Base-by-base conservation (phyloP, 2,329 filamentous ascomycete species). In the Trichoderma gracile region DNA sequence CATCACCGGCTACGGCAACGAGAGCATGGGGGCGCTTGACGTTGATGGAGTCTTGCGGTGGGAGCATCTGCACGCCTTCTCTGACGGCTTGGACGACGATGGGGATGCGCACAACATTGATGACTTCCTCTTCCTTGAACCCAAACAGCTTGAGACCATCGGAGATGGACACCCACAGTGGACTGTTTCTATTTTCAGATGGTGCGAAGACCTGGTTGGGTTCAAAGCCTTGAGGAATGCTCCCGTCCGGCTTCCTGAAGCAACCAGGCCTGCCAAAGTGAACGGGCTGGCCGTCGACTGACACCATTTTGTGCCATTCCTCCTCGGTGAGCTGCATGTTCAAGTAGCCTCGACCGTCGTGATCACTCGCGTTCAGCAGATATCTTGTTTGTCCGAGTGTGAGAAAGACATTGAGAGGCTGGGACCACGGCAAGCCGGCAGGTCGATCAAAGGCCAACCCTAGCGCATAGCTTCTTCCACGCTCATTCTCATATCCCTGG, bases 261-360 rank as follows among this genome's bases (percentile, higher is more conserved):
- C 74, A 77, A 1, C 71, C 73, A 0, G 75, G 75, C 3, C 71
- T 67, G 17, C 75, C 73, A 64, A 77, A 77, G 9, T 74, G 73
- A 30, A 75, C 71, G 0, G 73, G 73, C 42, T 72, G 66, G 1
- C 75, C 75, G 49, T 75, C 71, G 1, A 73, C 60, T 0, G 71
- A 67, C 5, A 74, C 61, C 73, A 76, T 76, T 60, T 73, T 71
- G 56, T 76, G 67, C 73, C 74, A 77, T 47, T 77, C 75, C 15
- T 75, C 71, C 58, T 76, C 73, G 0, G 73, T 76, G 45, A 77
- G 69, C 59, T 76, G 74, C 75, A 77, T 74, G 66, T 77, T 77
- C 53, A 77, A 68, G 59, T 76, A 77, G 0, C 74, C 75, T 45
- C 71, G 64, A 4, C 75, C 73, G 38, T 76, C 73, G 33, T 70